A percentile compares a stretch with the other conserved stretches of the same genome.
These are phyloP conservation scores for Myxozyma melibiosi DNA, from an alignment of 805 yeast species.

Conservation along the genomic window DNA sequence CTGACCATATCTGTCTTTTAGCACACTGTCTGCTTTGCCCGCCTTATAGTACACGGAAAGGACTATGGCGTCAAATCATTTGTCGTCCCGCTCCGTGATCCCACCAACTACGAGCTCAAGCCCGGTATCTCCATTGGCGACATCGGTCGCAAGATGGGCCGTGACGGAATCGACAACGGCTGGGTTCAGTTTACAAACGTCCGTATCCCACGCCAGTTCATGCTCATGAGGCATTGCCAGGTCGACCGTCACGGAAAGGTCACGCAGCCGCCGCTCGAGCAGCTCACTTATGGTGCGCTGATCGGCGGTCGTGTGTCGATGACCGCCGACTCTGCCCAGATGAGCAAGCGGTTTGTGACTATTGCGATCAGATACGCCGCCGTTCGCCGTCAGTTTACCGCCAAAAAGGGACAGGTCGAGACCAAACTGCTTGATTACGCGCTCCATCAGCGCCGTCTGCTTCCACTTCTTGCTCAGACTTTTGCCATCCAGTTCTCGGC, in stretches of 20 bases:
- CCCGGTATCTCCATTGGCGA: constrained; percentile 89
- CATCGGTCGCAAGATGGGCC: constrained; percentile 93
- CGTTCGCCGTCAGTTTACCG: constrained; percentile 82
- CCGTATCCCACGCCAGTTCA: constrained; percentile 76
- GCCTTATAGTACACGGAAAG: constrained; percentile 75
- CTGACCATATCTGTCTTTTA: not conserved
- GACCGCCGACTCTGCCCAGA: constrained; percentile 83
- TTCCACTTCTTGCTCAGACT: constrained; percentile 80
- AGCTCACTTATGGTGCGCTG: constrained; percentile 83
- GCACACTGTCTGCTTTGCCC: constrained; percentile 81
- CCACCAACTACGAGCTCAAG: constrained; percentile 60
- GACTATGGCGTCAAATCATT: constrained; percentile 93
- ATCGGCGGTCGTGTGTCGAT: constrained; percentile 86
- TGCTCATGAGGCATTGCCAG: constrained; percentile 78
- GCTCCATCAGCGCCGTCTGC: constrained; percentile 81
- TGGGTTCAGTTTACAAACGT: constrained; percentile 92
- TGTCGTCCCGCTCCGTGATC: constrained; percentile 85
- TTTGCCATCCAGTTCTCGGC: constrained; percentile 78
- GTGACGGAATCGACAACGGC: constrained; percentile 94
- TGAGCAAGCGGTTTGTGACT: constrained; percentile 75
- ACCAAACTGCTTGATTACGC: constrained; percentile 82
- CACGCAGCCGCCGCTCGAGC: constrained; percentile 80
- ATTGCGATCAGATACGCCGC: constrained; percentile 88
- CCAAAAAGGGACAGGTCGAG: constrained; percentile 54
- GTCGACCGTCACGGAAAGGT: constrained; percentile 73